phyloP scores from a whole-genome alignment of 768 basidiomycete genomes.

The Glaciozyma martinii region DNA sequence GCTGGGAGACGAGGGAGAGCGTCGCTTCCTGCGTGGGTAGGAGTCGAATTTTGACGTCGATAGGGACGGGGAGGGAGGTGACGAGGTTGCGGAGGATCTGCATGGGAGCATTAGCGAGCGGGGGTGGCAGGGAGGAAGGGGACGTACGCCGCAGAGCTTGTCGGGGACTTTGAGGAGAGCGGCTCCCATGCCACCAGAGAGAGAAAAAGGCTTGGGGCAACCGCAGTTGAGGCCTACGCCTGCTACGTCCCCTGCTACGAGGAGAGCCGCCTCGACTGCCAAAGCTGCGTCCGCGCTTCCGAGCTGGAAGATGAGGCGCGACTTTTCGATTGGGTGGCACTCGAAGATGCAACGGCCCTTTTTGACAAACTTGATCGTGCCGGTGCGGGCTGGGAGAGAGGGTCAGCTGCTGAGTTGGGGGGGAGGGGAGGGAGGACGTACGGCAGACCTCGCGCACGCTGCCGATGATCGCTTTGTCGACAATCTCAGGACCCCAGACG shows the following conservation, averaged over 20 bases:
- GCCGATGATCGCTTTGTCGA: conserved; percentile 91
- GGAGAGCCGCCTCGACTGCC: conserved; percentile 83
- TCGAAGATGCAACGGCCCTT: conserved; percentile 76
- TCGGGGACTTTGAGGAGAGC: conserved; percentile 87
- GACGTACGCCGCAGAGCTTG: conserved; percentile 52
- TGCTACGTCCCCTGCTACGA: conserved; percentile 76
- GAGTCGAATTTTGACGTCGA: conserved; percentile 90
- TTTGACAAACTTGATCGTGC: conserved; percentile 78
- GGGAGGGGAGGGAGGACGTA: conserved; percentile 44
- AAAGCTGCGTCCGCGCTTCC: conserved; percentile 81
- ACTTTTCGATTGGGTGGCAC: conserved; percentile 88
- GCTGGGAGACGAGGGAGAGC: conserved; percentile 74
- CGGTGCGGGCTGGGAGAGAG: conserved; percentile 41
- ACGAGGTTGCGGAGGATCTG: conserved; percentile 73
- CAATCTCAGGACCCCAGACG: conserved; percentile 83
- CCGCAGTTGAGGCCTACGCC: conserved; percentile 97
- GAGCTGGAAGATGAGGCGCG: conserved; percentile 89
- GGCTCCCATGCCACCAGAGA: conserved; percentile 78
- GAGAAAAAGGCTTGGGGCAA: conserved; percentile 45
- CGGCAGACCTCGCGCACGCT: conserved; percentile 75
- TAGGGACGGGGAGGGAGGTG: conserved; percentile 66
- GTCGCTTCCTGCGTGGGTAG: conserved; percentile 71
- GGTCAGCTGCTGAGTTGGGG: neutral
- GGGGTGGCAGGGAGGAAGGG: neutral
- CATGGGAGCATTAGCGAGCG: neutral